Conservation (phyloP, 2,329 filamentous ascomycete species). For the Exophiala lecanii-corni region DNA sequence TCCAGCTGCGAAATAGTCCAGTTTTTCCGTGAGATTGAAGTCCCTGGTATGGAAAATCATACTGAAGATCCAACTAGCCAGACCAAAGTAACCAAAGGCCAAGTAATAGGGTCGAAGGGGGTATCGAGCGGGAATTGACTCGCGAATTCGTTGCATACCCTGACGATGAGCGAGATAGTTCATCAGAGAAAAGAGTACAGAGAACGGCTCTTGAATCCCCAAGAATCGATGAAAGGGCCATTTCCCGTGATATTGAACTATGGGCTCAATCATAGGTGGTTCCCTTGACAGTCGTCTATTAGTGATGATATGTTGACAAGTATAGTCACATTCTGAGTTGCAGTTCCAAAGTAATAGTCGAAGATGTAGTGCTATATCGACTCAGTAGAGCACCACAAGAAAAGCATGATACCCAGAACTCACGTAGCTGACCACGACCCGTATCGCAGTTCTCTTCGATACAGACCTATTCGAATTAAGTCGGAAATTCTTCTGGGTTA, state of each 20-base stretch:
- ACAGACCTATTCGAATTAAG: slow-evolving; percentile 66
- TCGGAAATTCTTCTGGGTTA: too few species aligned
- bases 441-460: slow-evolving; percentile 70
- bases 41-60: slow-evolving; percentile 91
- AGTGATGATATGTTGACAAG: slow-evolving; percentile 92
- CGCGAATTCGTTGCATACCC: slow-evolving; percentile 67
- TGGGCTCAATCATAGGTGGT: slow-evolving; percentile 58
- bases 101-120: slow-evolving; percentile 76
- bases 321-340: slow-evolving; percentile 92
- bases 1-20: slow-evolving; percentile 94
- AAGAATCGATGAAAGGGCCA: slow-evolving; percentile 92
- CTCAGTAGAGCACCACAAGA: slow-evolving; percentile 23
- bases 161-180: slow-evolving; percentile 82
- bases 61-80: slow-evolving; percentile 80
- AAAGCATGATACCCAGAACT: slow-evolving; percentile 32
- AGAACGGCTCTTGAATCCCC: slow-evolving; percentile 92
- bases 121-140: slow-evolving; percentile 67
- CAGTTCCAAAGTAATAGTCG: slow-evolving; percentile 90
- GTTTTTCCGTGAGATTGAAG: slow-evolving; percentile 77
- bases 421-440: slow-evolving; percentile 67
- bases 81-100: slow-evolving; percentile 71
- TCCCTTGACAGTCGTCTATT: slow-evolving; percentile 61
- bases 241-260: slow-evolving; percentile 96
- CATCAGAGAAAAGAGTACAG: slow-evolving; percentile 85
- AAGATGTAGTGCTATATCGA: slow-evolving; percentile 65